These are phyloP conservation scores for Solanum gandarillasii DNA, from an alignment of 257 asterid species.

Conservation along the genomic window DNA sequence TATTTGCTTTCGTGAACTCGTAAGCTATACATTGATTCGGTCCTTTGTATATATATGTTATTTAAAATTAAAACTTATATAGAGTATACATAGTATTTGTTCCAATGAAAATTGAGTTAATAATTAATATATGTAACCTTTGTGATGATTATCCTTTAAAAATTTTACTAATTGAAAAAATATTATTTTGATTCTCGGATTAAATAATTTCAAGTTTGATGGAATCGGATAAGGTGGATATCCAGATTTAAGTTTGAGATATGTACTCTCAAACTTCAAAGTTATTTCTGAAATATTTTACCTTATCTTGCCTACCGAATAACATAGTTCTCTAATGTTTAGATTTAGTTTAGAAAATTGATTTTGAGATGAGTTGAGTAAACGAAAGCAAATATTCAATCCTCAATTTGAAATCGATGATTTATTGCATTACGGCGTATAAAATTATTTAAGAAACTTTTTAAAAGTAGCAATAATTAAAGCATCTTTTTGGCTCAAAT, in stretches of 20 bases:
- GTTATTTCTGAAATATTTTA: no score
- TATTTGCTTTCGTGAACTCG: no score
- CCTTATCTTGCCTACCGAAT: no score
- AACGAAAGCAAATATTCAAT: not conserved
- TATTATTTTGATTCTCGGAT: no score
- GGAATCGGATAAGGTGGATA: rapidly evolving
- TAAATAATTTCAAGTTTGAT: no score
- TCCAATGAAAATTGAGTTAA: not conserved
- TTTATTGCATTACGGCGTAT: not conserved
- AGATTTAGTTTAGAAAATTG: not conserved
- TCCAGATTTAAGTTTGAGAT: no score
- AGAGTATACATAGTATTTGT: not conserved
- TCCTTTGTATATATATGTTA: no score
- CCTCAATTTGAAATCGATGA: not conserved
- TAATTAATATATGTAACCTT: not conserved
- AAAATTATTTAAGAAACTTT: not conserved
- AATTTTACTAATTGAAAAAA: no score
- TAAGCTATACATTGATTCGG: no score
- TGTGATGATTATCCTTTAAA: not conserved
- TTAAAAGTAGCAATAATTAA: not conserved
- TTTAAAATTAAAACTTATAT: no score
- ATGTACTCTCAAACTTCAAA: no score
- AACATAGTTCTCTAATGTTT: no score
- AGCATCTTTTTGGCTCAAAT: not conserved
- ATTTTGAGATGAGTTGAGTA: not conserved